Conservation (phyloP, 768 basidiomycete genomes). For the Mycena metata region DNA sequence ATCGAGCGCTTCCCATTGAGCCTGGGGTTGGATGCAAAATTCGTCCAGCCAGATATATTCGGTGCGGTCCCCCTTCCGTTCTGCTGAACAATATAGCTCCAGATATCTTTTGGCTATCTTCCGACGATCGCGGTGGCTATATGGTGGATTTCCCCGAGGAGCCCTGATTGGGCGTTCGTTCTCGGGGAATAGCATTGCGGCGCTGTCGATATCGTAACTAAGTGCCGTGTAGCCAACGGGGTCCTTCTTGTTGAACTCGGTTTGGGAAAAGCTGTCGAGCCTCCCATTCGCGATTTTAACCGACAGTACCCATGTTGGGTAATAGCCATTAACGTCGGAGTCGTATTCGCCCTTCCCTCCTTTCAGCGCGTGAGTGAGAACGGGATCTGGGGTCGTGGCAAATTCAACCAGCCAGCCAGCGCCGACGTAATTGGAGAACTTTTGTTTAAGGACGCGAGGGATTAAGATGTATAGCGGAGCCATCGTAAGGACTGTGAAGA, state of each 20-base stretch:
- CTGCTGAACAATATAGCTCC: conserved; percentile 1
- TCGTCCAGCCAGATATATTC: too few species aligned
- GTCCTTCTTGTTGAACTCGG: not conserved
- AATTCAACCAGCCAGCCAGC: conserved; percentile 6
- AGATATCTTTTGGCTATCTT: not conserved
- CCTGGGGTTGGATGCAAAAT: conserved; percentile 6
- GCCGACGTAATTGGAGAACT: not conserved
- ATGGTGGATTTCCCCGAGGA: not conserved
- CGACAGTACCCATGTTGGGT: not conserved
- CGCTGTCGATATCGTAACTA: conserved; percentile 10
- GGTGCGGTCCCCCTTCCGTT: conserved; percentile 5
- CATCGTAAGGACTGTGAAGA: not conserved
- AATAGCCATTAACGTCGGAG: not conserved
- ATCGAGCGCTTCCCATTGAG: not conserved
- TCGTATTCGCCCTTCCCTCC: not conserved
- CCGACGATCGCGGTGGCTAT: not conserved
- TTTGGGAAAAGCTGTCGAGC: not conserved
- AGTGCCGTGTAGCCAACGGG: conserved; percentile 12
- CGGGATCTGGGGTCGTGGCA: conserved; percentile 6
- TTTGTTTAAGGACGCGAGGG: not conserved
- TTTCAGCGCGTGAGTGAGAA: not conserved
- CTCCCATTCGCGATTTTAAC: not conserved
- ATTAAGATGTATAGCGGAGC: conserved; percentile 4
- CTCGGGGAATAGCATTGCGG: not conserved
- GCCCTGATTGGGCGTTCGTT: not conserved